Conservation (phyloP, 352 stramenopile genomes). For the Phytophthora colocasiae region DNA sequence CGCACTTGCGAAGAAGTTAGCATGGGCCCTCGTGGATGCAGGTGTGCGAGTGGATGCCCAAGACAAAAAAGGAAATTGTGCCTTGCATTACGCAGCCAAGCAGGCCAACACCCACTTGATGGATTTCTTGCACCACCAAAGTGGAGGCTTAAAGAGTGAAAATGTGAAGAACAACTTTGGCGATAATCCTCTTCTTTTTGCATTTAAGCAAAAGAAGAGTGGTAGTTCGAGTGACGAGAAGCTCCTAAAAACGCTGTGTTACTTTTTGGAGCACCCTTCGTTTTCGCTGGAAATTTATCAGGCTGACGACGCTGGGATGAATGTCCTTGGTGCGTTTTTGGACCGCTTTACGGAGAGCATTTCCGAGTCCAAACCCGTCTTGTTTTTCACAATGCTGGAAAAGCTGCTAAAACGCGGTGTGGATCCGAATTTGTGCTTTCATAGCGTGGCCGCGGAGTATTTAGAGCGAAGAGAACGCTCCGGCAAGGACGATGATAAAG, state of each 20-base stretch:
- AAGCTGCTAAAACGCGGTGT: slow-evolving; percentile 65
- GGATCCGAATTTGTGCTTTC: slow-evolving; percentile 55
- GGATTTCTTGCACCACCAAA: slow-evolving; percentile 78
- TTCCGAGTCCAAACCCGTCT: slow-evolving; percentile 15
- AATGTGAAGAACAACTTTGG: slow-evolving; percentile 52
- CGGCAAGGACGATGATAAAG: slow-evolving; percentile 6
- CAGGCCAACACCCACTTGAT: slow-evolving; percentile 65
- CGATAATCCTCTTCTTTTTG: slow-evolving; percentile 64
- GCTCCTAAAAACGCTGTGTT: slow-evolving; percentile 52
- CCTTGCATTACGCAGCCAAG: slow-evolving; percentile 68
- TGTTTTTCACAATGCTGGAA: slow-evolving; percentile 54
- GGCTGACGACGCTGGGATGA: slow-evolving; percentile 48
- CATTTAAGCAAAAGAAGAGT: slow-evolving; percentile 54
- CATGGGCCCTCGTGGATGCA: slow-evolving; percentile 72
- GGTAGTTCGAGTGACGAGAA: slow-evolving; percentile 27
- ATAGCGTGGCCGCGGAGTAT: slow-evolving; percentile 24
- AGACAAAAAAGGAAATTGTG: slow-evolving; percentile 52
- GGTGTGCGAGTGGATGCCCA: slow-evolving; percentile 38
- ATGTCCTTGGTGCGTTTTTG: slow-evolving; percentile 58
- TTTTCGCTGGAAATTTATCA: slow-evolving; percentile 48
- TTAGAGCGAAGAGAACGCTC: slow-evolving; percentile 12
- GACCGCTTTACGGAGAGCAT: slow-evolving; percentile 60
- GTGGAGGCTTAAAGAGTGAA: slow-evolving; percentile 29
- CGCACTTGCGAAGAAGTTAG: slow-evolving; percentile 59
- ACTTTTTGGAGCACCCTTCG: slow-evolving; percentile 49